phyloP scores from a whole-genome alignment of 225 moss, liverwort and hornwort genomes.

The Polytrichum formosum region DNA sequence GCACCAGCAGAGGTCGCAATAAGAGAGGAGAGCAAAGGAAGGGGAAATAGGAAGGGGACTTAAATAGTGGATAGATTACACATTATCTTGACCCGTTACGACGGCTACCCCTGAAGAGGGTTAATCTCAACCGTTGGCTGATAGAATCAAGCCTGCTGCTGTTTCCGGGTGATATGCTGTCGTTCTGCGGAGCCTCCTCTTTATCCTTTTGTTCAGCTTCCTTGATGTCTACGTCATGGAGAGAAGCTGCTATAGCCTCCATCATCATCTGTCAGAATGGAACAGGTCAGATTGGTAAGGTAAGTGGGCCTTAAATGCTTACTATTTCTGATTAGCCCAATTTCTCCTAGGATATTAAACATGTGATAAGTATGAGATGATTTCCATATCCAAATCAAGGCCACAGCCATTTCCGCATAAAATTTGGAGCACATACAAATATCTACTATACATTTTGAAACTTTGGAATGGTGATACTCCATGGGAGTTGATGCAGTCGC shows the following conservation, averaged over 20 bases:
- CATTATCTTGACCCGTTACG: slow-evolving; percentile 45
- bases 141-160: slow-evolving; percentile 65
- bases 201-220: slow-evolving; percentile 67
- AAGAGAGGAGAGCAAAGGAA: neutral
- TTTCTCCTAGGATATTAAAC: no score
- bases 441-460: no score
- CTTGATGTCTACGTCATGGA: slow-evolving; percentile 82
- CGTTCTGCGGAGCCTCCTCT: slow-evolving; percentile 32
- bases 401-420: no score
- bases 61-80: slow-evolving; percentile 7
- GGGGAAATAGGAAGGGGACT: neutral
- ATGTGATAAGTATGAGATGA: no score
- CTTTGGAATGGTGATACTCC: no score
- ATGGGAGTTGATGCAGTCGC: no score
- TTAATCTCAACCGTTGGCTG: slow-evolving; percentile 72
- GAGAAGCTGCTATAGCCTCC: slow-evolving; percentile 98
- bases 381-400: no score
- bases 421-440: no score
- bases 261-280: slow-evolving; percentile 73
- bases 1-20: slow-evolving; percentile 9
- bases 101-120: slow-evolving; percentile 66
- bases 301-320: no score
- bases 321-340: no score
- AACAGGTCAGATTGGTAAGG: no score
- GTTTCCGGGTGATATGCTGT: slow-evolving; percentile 38